Conservation (phyloP, 331 rosid genomes). For the Telfairia occidentalis region DNA sequence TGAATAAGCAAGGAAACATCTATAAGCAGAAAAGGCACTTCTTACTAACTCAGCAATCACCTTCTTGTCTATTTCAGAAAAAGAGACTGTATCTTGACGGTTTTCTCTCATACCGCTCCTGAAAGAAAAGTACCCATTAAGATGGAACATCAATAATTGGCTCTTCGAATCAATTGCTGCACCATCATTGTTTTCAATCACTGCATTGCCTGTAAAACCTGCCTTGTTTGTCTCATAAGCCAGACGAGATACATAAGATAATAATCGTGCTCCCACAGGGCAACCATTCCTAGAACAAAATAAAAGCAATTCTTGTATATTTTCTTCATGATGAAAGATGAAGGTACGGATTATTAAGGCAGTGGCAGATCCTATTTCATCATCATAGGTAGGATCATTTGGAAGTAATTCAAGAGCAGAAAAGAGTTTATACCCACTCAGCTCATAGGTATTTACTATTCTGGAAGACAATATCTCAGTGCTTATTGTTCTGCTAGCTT, state of each 20-base stretch:
- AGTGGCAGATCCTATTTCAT: conserved; percentile 25
- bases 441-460: conserved; percentile 13
- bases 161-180: background rate
- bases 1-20: conserved; percentile 14
- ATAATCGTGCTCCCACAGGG: conserved; percentile 20
- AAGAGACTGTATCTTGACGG: background rate
- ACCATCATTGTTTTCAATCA: background rate
- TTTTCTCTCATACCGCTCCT: background rate
- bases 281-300: conserved; percentile 22
- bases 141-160: conserved; percentile 12
- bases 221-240: conserved; percentile 20
- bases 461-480: conserved; percentile 15
- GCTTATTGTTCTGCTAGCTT: background rate
- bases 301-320: conserved; percentile 20
- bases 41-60: conserved; percentile 12
- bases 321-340: conserved; percentile 14
- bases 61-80: conserved; percentile 12
- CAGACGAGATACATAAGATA: conserved; percentile 24
- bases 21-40: conserved; percentile 26
- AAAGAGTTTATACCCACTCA: conserved; percentile 23
- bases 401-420: conserved; percentile 13
- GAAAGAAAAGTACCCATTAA: conserved; percentile 13
- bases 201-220: background rate
- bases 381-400: conserved; percentile 14
- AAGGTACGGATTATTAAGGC: conserved; percentile 19